Percentiles rank a stretch among this genome's conserved stretches.
Conservation (phyloP, 208 protist species). For the Porcisia hertigi region DNA sequence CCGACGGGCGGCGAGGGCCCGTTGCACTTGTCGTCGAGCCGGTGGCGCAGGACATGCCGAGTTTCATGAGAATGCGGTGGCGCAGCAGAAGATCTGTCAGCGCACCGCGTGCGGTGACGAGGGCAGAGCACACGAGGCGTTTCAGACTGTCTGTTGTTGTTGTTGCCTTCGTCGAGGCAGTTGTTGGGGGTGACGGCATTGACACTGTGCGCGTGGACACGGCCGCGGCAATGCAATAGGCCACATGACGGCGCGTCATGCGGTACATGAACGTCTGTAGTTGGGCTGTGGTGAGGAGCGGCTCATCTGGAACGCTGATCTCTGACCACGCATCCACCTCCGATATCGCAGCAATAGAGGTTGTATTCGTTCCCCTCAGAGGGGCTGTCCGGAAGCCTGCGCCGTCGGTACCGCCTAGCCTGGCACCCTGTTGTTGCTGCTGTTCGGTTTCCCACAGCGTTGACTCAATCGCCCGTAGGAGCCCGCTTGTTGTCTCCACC, state of each 20-base stretch:
- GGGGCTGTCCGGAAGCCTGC: background rate
- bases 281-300: slow-evolving; percentile 44
- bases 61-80: slow-evolving; percentile 18
- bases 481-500: slow-evolving; percentile 47
- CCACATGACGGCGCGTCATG: slow-evolving; percentile 53
- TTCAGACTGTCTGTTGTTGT: background rate
- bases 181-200: background rate
- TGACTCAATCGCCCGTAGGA: slow-evolving; percentile 44
- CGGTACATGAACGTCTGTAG: slow-evolving; percentile 42
- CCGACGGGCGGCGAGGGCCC: background rate
- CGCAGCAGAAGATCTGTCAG: slow-evolving; percentile 22
- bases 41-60: background rate
- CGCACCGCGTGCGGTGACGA: slow-evolving; percentile 12
- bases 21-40: background rate
- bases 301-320: slow-evolving; percentile 25
- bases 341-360: background rate
- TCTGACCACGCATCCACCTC: slow-evolving; percentile 11
- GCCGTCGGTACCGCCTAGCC: background rate
- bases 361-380: background rate
- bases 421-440: slow-evolving; percentile 11
- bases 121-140: slow-evolving; percentile 18
- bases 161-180: background rate
- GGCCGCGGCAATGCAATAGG: slow-evolving; percentile 36
- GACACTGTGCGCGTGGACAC: slow-evolving; percentile 18
- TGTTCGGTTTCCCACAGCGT: slow-evolving; percentile 23